These are phyloP conservation scores for Podospora fimiseda DNA, from an alignment of 495 filamentous ascomycete species.

Conservation along the genomic window DNA sequence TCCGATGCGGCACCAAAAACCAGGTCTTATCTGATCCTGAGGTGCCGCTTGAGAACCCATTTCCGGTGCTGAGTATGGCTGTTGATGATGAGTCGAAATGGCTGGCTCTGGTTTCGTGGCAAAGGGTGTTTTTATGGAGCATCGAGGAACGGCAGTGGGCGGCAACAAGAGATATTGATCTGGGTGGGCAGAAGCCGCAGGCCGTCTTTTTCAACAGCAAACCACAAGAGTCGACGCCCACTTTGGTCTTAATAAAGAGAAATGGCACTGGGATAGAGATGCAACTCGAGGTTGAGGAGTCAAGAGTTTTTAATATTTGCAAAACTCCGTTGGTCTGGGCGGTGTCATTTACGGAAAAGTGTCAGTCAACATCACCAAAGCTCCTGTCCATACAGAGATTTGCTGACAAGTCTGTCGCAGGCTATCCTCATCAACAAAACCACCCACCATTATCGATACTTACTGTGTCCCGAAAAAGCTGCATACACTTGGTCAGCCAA, in stretches of 20 bases:
- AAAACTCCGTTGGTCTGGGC: constrained; percentile 40
- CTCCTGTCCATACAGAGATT: not conserved
- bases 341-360: constrained; percentile 34
- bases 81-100: constrained; percentile 55
- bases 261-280: constrained; percentile 54
- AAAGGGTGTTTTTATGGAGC: constrained; percentile 52
- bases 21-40: constrained; percentile 36
- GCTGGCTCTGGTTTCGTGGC: constrained; percentile 55
- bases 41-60: constrained; percentile 31
- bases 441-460: constrained; percentile 24
- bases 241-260: constrained; percentile 50
- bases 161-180: constrained; percentile 37
- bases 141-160: constrained; percentile 47
- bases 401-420: constrained; percentile 7
- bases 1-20: constrained; percentile 35
- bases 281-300: constrained; percentile 23
- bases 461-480: constrained; percentile 37
- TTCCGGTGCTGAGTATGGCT: constrained; percentile 53
- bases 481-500: constrained; percentile 40
- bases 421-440: constrained; percentile 3
- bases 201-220: constrained; percentile 52
- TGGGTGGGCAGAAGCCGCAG: constrained; percentile 47
- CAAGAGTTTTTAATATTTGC: constrained; percentile 35
- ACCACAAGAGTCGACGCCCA: constrained; percentile 24
- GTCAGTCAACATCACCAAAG: constrained; percentile 18